Conservation (phyloP, 2,329 filamentous ascomycete genomes). For the Hypoxylon sp. region DNA sequence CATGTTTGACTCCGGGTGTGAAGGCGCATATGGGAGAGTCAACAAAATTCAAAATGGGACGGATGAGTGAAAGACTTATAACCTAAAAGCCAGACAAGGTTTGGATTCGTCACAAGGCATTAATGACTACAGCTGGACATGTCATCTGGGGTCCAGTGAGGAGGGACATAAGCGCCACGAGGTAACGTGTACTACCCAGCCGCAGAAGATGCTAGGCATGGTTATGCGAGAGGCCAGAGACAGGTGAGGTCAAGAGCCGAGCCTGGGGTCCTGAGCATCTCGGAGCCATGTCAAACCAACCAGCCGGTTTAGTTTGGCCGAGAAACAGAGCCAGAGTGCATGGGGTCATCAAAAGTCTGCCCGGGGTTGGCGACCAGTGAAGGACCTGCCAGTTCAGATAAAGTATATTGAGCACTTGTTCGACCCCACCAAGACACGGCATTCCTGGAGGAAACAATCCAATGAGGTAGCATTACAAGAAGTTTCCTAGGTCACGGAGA, state of each 20-base stretch:
- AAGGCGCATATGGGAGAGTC: conserved; percentile 29
- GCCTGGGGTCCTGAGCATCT: conserved; percentile 27
- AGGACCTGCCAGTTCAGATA: conserved; percentile 36
- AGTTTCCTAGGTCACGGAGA: conserved; percentile 34
- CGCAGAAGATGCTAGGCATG: conserved; percentile 16
- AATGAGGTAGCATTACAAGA: conserved; percentile 39
- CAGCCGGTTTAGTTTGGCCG: conserved; percentile 36
- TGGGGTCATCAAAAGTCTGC: conserved; percentile 11
- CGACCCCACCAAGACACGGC: conserved; percentile 36
- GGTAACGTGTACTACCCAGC: conserved; percentile 39
- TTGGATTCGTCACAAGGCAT: conserved; percentile 36
- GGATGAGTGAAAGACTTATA: conserved; percentile 44
- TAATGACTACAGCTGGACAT: conserved; percentile 32
- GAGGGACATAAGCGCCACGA: conserved; percentile 21
- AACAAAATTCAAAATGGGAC: conserved; percentile 34
- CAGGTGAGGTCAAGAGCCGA: conserved; percentile 30
- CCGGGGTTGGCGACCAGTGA: conserved; percentile 31
- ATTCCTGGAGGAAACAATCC: conserved; percentile 42
- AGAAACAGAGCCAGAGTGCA: conserved; percentile 30
- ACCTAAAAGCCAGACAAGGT: conserved; percentile 33
- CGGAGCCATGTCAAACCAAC: conserved; percentile 30
- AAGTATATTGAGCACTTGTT: conserved; percentile 32
- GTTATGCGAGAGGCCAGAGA: conserved; percentile 26
- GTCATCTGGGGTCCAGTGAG: conserved; percentile 30
- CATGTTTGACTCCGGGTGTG: conserved; percentile 43